These are phyloP conservation scores for Vaccinium myrtillus DNA, from an alignment of 148 eudicot species.

Conservation along the genomic window DNA sequence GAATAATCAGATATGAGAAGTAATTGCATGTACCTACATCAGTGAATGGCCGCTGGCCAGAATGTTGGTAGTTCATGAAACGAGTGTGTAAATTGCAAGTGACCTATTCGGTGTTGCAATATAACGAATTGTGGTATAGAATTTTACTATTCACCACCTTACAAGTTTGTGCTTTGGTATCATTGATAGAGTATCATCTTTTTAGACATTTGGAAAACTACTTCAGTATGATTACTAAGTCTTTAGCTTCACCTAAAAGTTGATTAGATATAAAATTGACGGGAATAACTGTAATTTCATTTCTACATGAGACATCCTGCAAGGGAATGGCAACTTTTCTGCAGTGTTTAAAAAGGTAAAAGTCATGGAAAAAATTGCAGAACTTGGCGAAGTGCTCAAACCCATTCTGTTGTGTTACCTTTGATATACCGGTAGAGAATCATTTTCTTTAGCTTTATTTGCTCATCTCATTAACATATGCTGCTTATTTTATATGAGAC, in stretches of 20 bases:
- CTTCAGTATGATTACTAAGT: too few species aligned
- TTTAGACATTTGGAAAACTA: not conserved
- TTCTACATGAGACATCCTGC: not conserved
- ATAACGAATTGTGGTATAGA: not conserved
- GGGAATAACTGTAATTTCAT: not conserved
- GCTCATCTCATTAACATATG: not conserved
- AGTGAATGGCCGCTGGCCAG: too few species aligned
- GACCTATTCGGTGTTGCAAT: not conserved
- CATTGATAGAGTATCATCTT: not conserved
- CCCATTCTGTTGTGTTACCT: not conserved
- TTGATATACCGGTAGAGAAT: not conserved
- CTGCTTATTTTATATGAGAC: not conserved
- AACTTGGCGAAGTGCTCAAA: not conserved
- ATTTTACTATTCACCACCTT: not conserved
- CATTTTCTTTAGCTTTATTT: not conserved
- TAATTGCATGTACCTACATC: not conserved
- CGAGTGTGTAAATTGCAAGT: not conserved
- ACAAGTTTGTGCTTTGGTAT: not conserved
- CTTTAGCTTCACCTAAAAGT: too few species aligned
- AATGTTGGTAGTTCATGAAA: not conserved
- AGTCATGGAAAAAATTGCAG: not conserved
- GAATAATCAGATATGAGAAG: not conserved
- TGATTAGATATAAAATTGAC: too few species aligned
- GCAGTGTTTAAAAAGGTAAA: not conserved
- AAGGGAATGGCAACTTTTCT: not conserved